Evolutionary conservation across 1,139 yeast genomes (phyloP), one percentile per base, ranked within the genome.

Genomic region (Kluyveromyces sp.): DNA sequence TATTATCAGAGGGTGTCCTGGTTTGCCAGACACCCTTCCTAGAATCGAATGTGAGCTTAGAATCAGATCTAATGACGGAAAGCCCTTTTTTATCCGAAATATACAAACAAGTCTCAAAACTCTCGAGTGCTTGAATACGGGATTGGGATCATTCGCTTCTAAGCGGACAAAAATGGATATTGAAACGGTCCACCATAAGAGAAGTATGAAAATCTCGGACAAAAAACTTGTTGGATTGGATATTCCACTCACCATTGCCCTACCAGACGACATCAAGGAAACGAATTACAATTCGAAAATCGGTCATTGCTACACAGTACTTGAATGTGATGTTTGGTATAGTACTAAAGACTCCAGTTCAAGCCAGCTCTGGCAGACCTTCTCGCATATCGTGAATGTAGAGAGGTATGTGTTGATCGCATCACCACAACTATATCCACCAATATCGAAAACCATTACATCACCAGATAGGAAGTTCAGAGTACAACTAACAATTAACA

Each of bases 21-120:
- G 86, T 0, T 77, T 80, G 0, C 76, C 81, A 1, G 69, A 79
- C 48, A 78, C 83, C 7, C 63, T 78, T 56, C 70, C 70, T 45
- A 55, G 77, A 51, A 50, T 60, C 1, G 63, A 60, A 38, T 59
- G 65, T 38, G 65, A 61, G 49, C 49, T 65, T 4, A 56, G 66
- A 45, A 52, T 64, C n/a, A 54, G 66, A 48, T 61, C 68, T 3
- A 64, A 55, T 41, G 59, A 63, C 45, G 64, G 96, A 55, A 81
- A 77, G 2, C 95, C 96, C 61, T 86, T 87, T 52, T 82, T 75
- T 36, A 86, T 77, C 25, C 95, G 81, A 25, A 87, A 72, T 37
- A 85, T 79, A 0, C 83, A 68, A n/a, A 59, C 64, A 0, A 44
- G 61, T 51, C 43, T 74, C n/a, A 57, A 58, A 40, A 62, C 65